Conservation (phyloP, 2,329 filamentous ascomycete genomes). For the Fusarium mundagurra region DNA sequence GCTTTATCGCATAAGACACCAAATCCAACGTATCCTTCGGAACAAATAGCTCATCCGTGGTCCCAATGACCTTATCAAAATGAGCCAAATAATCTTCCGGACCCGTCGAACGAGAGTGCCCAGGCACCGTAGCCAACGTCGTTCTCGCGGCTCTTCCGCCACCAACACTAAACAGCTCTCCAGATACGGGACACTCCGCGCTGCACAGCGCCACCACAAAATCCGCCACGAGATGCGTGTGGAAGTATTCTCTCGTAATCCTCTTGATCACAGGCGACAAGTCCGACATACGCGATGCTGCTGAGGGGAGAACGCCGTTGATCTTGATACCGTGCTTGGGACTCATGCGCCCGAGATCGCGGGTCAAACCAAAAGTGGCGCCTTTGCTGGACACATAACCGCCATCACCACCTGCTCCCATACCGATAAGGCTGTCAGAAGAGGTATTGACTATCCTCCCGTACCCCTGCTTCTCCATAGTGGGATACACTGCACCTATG, state of each 20-base stretch:
- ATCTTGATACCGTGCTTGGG: background rate
- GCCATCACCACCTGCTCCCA: background rate
- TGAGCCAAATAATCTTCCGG: background rate
- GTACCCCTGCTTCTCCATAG: background rate
- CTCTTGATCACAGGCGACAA: background rate
- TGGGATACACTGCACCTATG: background rate
- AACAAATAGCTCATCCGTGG: background rate
- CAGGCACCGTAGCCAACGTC: background rate
- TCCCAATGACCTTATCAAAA: background rate
- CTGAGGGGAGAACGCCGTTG: background rate
- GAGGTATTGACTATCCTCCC: background rate
- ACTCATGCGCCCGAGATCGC: background rate
- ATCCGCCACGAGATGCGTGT: background rate
- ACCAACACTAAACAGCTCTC: background rate
- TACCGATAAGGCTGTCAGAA: background rate
- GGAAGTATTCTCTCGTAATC: background rate
- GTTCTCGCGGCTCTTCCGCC: background rate
- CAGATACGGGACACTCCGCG: background rate
- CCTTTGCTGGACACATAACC: background rate
- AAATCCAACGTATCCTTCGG: background rate
- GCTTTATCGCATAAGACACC: background rate
- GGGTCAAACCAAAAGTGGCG: background rate
- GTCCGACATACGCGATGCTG: background rate
- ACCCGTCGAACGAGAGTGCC: background rate
- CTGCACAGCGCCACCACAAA: background rate